Evolutionary conservation across 225 moss, liverwort and hornwort genomes (phyloP), one percentile per base, ranked within the genome.

Genomic region (Bryoerythrophyllum caledonicum): DNA sequence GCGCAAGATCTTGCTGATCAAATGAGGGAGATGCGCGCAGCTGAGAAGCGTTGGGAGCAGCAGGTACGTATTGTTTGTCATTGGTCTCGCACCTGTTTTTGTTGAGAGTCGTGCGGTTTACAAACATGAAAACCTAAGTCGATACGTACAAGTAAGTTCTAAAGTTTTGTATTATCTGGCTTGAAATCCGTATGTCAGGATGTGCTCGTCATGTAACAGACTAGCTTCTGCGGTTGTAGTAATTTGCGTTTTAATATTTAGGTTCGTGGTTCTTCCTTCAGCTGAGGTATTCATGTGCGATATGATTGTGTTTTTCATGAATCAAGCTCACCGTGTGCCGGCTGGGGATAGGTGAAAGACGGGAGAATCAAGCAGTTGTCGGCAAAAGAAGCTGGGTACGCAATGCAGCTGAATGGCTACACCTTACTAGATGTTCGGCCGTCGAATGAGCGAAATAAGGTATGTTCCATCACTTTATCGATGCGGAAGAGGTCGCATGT

Each of bases 11-110:
- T 99, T 82, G 94, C 86, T 67, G 83, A 90, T 80, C 89, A 93
- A 73, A 93, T 99, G 72, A 99, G 88, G 79, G 93, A 91, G 67
- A 95, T 99, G 97, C 90, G 89, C 35, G 97, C 97, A 44, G 97
- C 97, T 63, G 97, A 99, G 80, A 99, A 91, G 86, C 90, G 97
- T 74, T 99, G 97, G 97, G 93, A 93, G 82, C 87, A 86, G 56
- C 97, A 99, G 89, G 95, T 90, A 79, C 64, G 43, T 25, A 24
- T 44, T n/a, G n/a, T 61, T 73, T 25, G 35, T 55, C 56, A 30
- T 53, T 59, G 69, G 16, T 82, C 68, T 27, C 68, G 40, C 63
- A 7, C 3, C 52, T n/a, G n/a, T 41, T 40, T 59, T 35, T 43
- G 17, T 48, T 16, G 48, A 48, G 48, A 48, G 1, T 49, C 19